Evolutionary conservation across 1,139 yeast genomes (phyloP), one percentile per base, ranked within the genome.

Genomic region (Yamadazyma blattariae): DNA sequence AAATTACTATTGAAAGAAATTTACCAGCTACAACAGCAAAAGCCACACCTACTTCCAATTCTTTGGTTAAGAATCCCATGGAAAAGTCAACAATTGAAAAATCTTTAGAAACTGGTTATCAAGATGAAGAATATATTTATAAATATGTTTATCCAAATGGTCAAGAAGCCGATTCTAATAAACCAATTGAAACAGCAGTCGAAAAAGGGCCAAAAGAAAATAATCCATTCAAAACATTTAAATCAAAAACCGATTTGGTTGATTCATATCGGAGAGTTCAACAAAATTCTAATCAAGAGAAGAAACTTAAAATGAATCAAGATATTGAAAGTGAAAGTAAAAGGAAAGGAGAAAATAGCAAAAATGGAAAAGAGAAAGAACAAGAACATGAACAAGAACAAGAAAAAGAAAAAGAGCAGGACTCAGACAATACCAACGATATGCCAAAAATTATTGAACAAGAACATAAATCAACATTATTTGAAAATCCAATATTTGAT

Each of bases 221-320:
- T n/a, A 39, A 20, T 23, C 52, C 52, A 2, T 50, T 47, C 31
- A 34, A 41, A 23, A 45, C 52, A 4, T 48, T 48, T 35, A 41
- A 40, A 21, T 29, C 41, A 5, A 31, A 45, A 19, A 34, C 33
- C 5, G 47, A 44, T 18, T 34, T 46, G 8, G 27, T 37, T 12
- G 47, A 38, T 20, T 36, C 41, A 7, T 41, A 46, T 27, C 28
- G 42, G 19, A 17, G 7, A 17, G 19, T 17, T 17, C 19, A 17
- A 17, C 19, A 18, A 36, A 40, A 31, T 36, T 40, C 21, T 47
- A 45, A 30, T 15, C 6, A 7, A 18, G 13, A 22, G 15, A 9
- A 16, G 19, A 27, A 27, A 18, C 7, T 17, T 5, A 21, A 5
- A 27, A n/a, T 4, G 2, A 11, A 10, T 23, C 3, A n/a, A 11